Conservation (phyloP, 164 flowering plant genomes). For the Berberis thunbergii region DNA sequence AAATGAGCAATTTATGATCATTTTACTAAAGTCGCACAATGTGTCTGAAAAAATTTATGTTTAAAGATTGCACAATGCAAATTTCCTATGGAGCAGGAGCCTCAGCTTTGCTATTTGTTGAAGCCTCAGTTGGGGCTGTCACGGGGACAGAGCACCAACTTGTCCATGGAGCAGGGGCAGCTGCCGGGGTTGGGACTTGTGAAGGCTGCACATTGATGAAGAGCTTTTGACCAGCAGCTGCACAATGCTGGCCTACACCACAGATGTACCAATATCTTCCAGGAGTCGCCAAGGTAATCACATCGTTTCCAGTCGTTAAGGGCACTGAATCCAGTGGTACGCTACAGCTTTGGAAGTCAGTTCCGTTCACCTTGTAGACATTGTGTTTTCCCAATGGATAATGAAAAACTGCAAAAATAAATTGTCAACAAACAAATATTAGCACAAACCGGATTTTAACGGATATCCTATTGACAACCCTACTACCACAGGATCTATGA, state of each 20-base stretch:
- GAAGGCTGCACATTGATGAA: conserved; percentile 13
- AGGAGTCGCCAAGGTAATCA: conserved; percentile 18
- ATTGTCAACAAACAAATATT: no score
- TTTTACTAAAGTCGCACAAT: no score
- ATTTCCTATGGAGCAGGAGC: no score
- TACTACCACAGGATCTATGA: no score
- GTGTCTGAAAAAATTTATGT: no score
- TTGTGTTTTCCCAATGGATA: conserved; percentile 24
- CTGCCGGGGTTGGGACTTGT: not conserved
- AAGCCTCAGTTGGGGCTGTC: no score
- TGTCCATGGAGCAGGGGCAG: not conserved
- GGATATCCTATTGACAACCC: no score
- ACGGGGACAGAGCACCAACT: no score
- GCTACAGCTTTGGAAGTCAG: conserved; percentile 22
- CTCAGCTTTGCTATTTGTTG: no score
- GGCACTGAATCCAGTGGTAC: conserved; percentile 5
- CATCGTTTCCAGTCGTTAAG: conserved; percentile 22
- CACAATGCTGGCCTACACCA: conserved; percentile 27
- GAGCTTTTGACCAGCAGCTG: conserved; percentile 15
- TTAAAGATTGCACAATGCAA: no score
- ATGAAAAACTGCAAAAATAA: conserved; percentile 21
- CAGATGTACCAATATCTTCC: conserved; percentile 41
- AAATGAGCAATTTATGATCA: no score
- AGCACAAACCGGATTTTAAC: no score
- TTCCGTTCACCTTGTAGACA: conserved; percentile 24